A percentile compares a stretch with the other conserved stretches of the same genome.
Conservation (phyloP, 1,139 yeast species). For the Geotrichum restrictum region DNA sequence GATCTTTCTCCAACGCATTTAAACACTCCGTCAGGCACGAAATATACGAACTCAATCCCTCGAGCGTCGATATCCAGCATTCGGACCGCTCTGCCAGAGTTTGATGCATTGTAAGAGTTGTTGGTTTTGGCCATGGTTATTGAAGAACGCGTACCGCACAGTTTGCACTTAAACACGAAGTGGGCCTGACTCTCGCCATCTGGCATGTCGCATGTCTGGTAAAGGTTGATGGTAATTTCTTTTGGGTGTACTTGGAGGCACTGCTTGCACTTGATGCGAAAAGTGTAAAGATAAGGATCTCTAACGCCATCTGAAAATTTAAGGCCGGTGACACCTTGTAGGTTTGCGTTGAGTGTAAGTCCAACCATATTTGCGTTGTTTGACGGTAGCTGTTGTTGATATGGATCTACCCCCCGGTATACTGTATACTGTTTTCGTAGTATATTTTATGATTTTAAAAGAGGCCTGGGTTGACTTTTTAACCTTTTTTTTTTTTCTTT, state of each 20-base stretch:
- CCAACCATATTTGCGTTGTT: constrained; percentile 37
- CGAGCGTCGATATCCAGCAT: constrained; percentile 76
- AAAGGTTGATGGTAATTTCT: constrained; percentile 65
- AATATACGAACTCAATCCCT: constrained; percentile 71
- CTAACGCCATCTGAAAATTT: constrained; percentile 58
- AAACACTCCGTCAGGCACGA: constrained; percentile 62
- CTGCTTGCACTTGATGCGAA: constrained; percentile 64
- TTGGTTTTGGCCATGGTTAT: constrained; percentile 22
- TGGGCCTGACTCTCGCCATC: constrained; percentile 83
- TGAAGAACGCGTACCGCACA: constrained; percentile 54
- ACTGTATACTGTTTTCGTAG: too few species aligned
- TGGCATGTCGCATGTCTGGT: constrained; percentile 53
- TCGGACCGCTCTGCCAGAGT: constrained; percentile 37
- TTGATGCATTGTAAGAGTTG: constrained; percentile 37
- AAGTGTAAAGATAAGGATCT: constrained; percentile 68
- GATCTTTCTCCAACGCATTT: constrained; percentile 55
- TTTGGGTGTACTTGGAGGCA: constrained; percentile 79
- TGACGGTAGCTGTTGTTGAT: not conserved
- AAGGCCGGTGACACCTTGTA: constrained; percentile 61
- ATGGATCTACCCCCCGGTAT: too few species aligned
- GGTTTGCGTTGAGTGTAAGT: constrained; percentile 56
- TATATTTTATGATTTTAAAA: too few species aligned
- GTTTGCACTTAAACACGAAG: constrained; percentile 72
- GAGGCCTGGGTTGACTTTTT: too few species aligned
- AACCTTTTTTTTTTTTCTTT: not conserved